Percentiles rank a stretch among this genome's conserved stretches.
These are phyloP conservation scores for Sphagnum contortum DNA, from an alignment of 225 moss, liverwort and hornwort genomes.

Conservation along the genomic window DNA sequence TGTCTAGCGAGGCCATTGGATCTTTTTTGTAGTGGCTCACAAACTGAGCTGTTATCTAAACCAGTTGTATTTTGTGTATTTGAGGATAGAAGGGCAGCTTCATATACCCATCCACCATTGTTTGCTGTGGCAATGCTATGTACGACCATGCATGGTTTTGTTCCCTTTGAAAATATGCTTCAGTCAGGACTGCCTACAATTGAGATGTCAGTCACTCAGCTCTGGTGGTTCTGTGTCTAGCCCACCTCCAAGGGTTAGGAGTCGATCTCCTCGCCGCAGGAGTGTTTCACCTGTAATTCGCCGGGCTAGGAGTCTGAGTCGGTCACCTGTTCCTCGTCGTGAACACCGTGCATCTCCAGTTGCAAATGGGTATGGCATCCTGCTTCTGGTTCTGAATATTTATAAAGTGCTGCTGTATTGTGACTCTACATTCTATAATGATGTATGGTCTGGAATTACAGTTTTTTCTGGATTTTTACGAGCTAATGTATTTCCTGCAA, in stretches of 20 bases:
- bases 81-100: too few relatives aligned
- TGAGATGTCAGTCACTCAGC: too few relatives aligned
- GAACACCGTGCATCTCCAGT: slow-evolving; percentile 92
- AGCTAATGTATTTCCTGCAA: background rate
- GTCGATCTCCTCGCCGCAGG: slow-evolving; percentile 82
- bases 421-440: background rate
- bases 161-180: too few relatives aligned
- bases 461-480: background rate
- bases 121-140: too few relatives aligned
- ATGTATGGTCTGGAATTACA: background rate
- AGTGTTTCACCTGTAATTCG: slow-evolving; percentile 77
- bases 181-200: too few relatives aligned
- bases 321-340: slow-evolving; percentile 88
- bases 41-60: too few relatives aligned
- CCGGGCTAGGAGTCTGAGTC: slow-evolving; percentile 78
- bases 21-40: too few relatives aligned
- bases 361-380: slow-evolving; percentile 60
- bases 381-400: too few relatives aligned
- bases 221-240: slow-evolving; percentile 1
- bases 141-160: too few relatives aligned
- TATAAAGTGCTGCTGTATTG: background rate
- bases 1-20: too few relatives aligned
- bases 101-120: too few relatives aligned
- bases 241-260: slow-evolving; percentile 54
- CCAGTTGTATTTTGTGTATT: too few relatives aligned